Evolutionary conservation across 164 flowering plant genomes (phyloP).

Genomic region (Santalum album): DNA sequence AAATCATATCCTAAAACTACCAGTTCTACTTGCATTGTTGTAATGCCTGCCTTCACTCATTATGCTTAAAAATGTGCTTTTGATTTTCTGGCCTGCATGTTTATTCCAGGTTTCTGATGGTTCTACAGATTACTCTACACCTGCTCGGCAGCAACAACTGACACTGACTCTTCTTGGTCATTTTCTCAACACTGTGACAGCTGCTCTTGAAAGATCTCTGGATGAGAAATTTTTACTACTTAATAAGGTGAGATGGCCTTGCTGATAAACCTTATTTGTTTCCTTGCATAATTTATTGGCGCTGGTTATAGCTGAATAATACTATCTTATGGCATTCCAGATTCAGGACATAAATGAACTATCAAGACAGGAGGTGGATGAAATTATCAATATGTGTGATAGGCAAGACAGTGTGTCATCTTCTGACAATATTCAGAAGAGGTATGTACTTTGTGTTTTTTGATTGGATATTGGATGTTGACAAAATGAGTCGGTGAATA

Average conservation of each 20-base stretch:
- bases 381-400: constrained; percentile 52
- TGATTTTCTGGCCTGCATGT: constrained; percentile 5
- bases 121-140: constrained; percentile 23
- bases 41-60: not conserved
- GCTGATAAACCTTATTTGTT: not conserved
- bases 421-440: constrained; percentile 67
- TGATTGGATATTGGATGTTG: too few species aligned
- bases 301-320: not conserved
- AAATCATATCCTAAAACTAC: too few species aligned
- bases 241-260: constrained; percentile 47
- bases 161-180: constrained; percentile 43
- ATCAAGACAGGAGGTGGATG: constrained; percentile 94
- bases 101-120: constrained; percentile 48
- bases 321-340: constrained; percentile 26
- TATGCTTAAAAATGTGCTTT: not conserved
- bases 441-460: constrained; percentile 29
- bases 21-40: not conserved
- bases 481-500: too few species aligned
- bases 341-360: constrained; percentile 88
- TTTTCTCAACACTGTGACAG: constrained; percentile 46
- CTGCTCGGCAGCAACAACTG: constrained; percentile 46
- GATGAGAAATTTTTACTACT: constrained; percentile 76
- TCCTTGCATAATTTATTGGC: not conserved
- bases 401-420: constrained; percentile 40
- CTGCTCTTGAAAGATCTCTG: constrained; percentile 69